Evolutionary conservation across 2,329 filamentous ascomycete genomes (phyloP).

Genomic region (Venturia asperata): DNA sequence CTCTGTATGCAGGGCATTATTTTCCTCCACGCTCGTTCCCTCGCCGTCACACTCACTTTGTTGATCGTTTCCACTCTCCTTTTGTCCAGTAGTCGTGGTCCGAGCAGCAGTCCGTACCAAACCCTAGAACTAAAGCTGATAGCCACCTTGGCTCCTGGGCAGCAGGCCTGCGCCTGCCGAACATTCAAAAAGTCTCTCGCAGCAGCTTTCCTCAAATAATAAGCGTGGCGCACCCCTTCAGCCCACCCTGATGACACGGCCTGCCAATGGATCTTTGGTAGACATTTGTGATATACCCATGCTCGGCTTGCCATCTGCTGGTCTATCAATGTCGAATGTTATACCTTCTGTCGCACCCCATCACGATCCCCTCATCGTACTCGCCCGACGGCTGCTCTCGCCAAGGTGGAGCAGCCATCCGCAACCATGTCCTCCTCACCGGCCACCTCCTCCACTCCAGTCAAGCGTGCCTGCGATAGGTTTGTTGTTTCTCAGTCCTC

Average conservation of each 20-base stretch:
- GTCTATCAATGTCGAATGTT: conserved; percentile 1
- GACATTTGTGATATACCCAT: neutral
- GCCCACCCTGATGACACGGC: conserved; percentile 4
- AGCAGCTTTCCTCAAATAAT: neutral
- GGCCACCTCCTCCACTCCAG: conserved; percentile 28
- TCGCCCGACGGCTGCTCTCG: conserved; percentile 5
- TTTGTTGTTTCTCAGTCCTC: conserved; percentile 24
- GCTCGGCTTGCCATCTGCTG: neutral
- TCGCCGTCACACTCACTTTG: conserved; percentile 12
- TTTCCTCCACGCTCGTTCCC: conserved; percentile 12
- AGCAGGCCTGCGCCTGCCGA: neutral
- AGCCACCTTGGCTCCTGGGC: conserved; percentile 8
- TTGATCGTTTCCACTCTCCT: conserved; percentile 1
- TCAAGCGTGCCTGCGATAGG: conserved; percentile 39
- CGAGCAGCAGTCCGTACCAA: conserved; percentile 13
- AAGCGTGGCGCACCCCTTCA: neutral
- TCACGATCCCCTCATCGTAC: conserved; percentile 6
- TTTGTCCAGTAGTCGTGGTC: conserved; percentile 8
- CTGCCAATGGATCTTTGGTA: conserved; percentile 7
- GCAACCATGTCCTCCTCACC: conserved; percentile 18
- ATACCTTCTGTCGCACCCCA: neutral
- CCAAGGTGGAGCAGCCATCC: conserved; percentile 11
- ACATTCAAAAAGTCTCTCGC: neutral
- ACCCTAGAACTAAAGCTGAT: conserved; percentile 10
- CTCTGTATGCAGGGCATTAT: conserved; percentile 11